phyloP scores from a whole-genome alignment of 2,329 filamentous ascomycete species.

The Ustulina deusta region DNA sequence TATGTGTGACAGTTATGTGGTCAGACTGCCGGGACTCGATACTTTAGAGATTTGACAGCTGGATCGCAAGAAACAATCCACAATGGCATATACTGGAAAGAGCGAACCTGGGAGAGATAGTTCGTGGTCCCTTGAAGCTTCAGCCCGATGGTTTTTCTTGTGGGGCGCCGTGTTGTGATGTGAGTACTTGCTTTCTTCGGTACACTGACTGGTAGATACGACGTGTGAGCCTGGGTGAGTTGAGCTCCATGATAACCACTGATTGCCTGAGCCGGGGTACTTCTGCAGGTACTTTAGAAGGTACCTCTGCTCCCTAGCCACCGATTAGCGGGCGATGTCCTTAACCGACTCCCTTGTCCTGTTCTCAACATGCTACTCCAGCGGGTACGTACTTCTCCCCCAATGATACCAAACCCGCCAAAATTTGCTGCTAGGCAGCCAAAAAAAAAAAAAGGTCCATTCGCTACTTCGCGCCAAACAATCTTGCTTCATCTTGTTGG shows the following conservation, averaged over 20 bases:
- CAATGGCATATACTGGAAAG: slow-evolving; percentile 1
- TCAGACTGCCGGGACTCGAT: neutral
- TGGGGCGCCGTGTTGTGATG: slow-evolving; percentile 11
- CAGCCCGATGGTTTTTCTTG: slow-evolving; percentile 31
- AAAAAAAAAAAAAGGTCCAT: slow-evolving; percentile 7
- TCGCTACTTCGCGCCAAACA: slow-evolving; percentile 47
- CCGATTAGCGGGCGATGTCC: slow-evolving; percentile 6
- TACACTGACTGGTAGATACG: slow-evolving; percentile 16
- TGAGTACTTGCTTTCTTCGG: slow-evolving; percentile 3
- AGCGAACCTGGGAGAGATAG: slow-evolving; percentile 4
- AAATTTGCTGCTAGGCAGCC: slow-evolving; percentile 28
- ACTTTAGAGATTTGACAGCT: neutral
- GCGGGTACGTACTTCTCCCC: slow-evolving; percentile 20
- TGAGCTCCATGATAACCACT: neutral
- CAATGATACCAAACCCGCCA: slow-evolving; percentile 20
- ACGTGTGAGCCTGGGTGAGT: neutral
- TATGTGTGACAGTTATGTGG: slow-evolving; percentile 5
- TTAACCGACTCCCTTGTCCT: slow-evolving; percentile 11
- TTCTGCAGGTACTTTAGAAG: neutral
- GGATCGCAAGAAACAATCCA: slow-evolving; percentile 12
- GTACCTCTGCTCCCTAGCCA: slow-evolving; percentile 3
- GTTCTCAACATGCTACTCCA: slow-evolving; percentile 32
- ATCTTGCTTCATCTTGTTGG: slow-evolving; percentile 52
- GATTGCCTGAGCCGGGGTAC: neutral
- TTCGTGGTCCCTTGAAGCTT: slow-evolving; percentile 24